Evolutionary conservation across 2,329 filamentous ascomycete genomes (phyloP).

Genomic region (Cercospora sp.): DNA sequence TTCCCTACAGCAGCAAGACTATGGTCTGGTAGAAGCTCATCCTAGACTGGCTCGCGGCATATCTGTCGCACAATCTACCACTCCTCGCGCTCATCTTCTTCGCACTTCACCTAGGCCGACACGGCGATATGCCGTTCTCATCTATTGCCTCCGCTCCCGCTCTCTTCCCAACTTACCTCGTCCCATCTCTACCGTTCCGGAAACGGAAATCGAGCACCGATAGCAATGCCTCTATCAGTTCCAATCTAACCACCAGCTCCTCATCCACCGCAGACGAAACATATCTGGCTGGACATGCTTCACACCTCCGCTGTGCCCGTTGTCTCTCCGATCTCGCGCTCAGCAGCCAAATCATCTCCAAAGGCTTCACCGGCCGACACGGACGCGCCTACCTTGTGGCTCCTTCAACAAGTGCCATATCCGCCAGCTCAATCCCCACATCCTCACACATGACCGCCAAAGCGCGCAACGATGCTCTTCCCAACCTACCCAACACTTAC

Average conservation of each 20-base stretch:
- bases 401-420: slow-evolving; percentile 41
- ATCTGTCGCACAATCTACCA: not conserved
- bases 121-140: slow-evolving; percentile 31
- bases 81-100: not conserved
- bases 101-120: not conserved
- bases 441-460: slow-evolving; percentile 26
- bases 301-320: slow-evolving; percentile 59
- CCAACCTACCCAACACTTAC: slow-evolving; percentile 59
- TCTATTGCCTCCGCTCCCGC: slow-evolving; percentile 37
- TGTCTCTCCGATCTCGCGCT: slow-evolving; percentile 61
- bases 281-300: slow-evolving; percentile 51
- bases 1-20: not conserved
- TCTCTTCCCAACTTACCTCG: slow-evolving; percentile 54
- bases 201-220: slow-evolving; percentile 46
- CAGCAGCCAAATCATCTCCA: slow-evolving; percentile 61
- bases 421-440: slow-evolving; percentile 22
- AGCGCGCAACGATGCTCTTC: slow-evolving; percentile 33
- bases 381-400: slow-evolving; percentile 65
- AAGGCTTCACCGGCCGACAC: slow-evolving; percentile 65
- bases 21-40: slow-evolving; percentile 10
- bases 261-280: slow-evolving; percentile 30
- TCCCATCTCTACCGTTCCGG: slow-evolving; percentile 52
- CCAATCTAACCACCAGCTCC: slow-evolving; percentile 29
- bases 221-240: slow-evolving; percentile 40
- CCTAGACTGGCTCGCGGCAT: slow-evolving; percentile 5